Evolutionary conservation across 2,329 filamentous ascomycete species (phyloP).

Genomic region (Phaeosphaeria sp.): DNA sequence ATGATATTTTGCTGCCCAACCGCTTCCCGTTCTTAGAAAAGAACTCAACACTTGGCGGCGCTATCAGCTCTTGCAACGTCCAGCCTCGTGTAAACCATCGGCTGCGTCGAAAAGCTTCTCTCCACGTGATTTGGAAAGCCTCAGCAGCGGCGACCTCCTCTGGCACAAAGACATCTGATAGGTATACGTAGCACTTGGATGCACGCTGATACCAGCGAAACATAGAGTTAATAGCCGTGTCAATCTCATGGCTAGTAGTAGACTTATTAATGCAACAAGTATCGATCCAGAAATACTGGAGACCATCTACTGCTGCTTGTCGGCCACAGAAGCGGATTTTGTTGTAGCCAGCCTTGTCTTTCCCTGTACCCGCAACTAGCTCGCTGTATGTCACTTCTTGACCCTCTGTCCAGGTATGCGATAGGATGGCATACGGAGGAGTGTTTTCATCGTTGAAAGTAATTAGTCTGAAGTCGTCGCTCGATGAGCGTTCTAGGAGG

Average conservation of each 20-base stretch:
- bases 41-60: conserved; percentile 19
- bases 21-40: conserved; percentile 18
- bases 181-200: conserved; percentile 15
- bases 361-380: conserved; percentile 15
- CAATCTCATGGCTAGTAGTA: background rate
- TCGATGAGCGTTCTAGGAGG: conserved; percentile 17
- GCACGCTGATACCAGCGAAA: conserved; percentile 9
- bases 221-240: background rate
- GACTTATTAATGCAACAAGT: too few relatives aligned
- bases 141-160: conserved; percentile 6
- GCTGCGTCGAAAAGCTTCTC: conserved; percentile 12
- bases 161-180: conserved; percentile 17
- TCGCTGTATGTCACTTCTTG: conserved; percentile 26
- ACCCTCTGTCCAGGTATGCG: conserved; percentile 22
- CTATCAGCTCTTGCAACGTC: background rate
- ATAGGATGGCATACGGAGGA: conserved; percentile 28
- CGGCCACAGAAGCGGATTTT: conserved; percentile 1
- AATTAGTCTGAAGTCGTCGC: conserved; percentile 19
- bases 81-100: conserved; percentile 5
- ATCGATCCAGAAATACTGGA: conserved; percentile 11
- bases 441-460: conserved; percentile 15
- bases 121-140: conserved; percentile 14
- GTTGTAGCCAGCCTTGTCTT: conserved; percentile 14
- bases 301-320: conserved; percentile 14
- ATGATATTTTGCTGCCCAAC: conserved; percentile 17